Base-by-base conservation (phyloP, 75 land plant genomes). In the Cryptomeria japonica region DNA sequence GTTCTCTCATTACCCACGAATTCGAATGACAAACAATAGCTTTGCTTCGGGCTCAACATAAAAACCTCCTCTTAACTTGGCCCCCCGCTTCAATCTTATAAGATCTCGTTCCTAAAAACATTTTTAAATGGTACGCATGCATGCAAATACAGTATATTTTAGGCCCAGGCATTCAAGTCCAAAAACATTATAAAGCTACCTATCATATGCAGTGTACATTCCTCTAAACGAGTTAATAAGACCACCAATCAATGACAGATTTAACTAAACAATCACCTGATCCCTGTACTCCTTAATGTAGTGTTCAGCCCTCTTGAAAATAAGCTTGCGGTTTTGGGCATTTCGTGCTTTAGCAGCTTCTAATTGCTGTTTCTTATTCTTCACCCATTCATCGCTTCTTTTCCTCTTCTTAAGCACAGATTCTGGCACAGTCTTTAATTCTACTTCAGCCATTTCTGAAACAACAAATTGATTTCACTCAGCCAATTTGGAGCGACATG, bases 41-140 rank as follows among this genome's bases (percentile, higher is more conserved):
- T 96, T 96, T 15, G 95, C 92, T 85, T 96, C 97, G 5, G 97
- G 94, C 75, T 93, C 91, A 36, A 95, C 97, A 89, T 95, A 96
- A 84, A 96, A 96, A 4, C 97, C 97, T 13, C 97, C 97, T 70
- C 91, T 93, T 56, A 95, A 70, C 86, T 90, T 95, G 13, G 95
- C 94, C 75, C 95, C 93, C 31, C 97, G 87, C 89, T 96, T 95
- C 88, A 96, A 75, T 42, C 88, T 85, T 77, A 96, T 93, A 88
- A 95, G 84, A 78, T 95, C 95, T 86, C 84, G 84, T 86, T 94
- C 97, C 97, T 96, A 85, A 28, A 44, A n/a, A 19, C 2, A 9
- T 70, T 39, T 47, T 51, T 14, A 88, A 28, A 44, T 49, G 88
- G 31, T 51, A 15, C 28, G 56, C 55, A 51, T 58, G 64, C 64